Evolutionary conservation across 176 grass and related monocot species (phyloP), one percentile per base, ranked within the genome.

Genomic region (Ensete ventricosum): DNA sequence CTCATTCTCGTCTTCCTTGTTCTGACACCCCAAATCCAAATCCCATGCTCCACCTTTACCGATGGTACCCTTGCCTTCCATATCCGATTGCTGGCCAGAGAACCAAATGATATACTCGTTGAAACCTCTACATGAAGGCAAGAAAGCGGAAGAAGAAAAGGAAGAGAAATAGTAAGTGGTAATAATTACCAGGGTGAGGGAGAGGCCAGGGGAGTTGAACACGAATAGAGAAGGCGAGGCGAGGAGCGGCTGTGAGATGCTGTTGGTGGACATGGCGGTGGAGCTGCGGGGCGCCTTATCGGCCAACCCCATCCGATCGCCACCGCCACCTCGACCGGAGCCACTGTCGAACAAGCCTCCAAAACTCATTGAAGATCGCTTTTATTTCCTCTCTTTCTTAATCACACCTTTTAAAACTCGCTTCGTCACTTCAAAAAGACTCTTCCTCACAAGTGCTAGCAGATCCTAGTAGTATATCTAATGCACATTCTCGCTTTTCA

Each of bases 191-290:
- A 82, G 73, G 52, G 75, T 72, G 24, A 85, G 84, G 76, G 84
- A 89, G 78, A 89, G 82, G 0, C 82, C 83, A 53, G 88, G 82
- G 59, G 89, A 90, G 17, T 78, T 73, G 74, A 81, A 81, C 84
- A 81, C 27, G 25, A 74, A 20, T 9, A 64, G 25, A 9, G 43
- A 63, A 19, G 55, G 11, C 19, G 74, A 14, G 11, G 22, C 57
- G 29, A 76, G 27, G 11, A 53, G 58, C 8, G 17, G 43, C 34
- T 76, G 74, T 8, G 72, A 57, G 53, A 43, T 17, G 72, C 13
- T 21, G 22, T 53, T 24, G 11, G 23, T 6, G 7, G 58, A 34
- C 58, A 76, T 49, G n/a, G 43, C 26, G 43, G 71, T 9, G 71
- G 57, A 22, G 58, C 57, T 52, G 58, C 58, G 19, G 43, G 57